Base-by-base conservation (phyloP, 257 asterid species). In the Verbena officinalis region DNA sequence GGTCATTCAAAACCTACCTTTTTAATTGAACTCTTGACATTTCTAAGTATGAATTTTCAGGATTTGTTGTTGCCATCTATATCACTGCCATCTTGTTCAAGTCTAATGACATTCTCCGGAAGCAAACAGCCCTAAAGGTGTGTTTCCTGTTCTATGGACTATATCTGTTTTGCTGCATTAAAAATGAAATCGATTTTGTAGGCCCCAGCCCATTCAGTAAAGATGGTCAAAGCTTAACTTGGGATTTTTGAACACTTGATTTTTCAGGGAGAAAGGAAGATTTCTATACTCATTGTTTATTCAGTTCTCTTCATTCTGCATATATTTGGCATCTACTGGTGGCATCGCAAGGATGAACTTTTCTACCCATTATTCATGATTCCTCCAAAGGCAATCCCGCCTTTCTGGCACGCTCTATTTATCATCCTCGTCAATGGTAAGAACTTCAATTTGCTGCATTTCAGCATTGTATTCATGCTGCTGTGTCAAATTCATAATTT, bases 71-170 rank as follows among this genome's bases (percentile, higher is more conserved):
- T 67, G 77, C 89, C 52, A 81, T 87, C 59, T 89, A 87, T 81
- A 74, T 83, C 58, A 83, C 84, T 64, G 91, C 84, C 22, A 60
- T 83, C 84, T 68, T 89, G 87, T 80, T 86, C 76, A 86, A 86
- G 80, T 89, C 94, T 30, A 87, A 89, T 68, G 94, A 86, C 75
- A 84, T 89, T 72, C 80, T 89, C 36, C 81, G 84, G 83, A 89
- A 84, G 78, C 97, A 86, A 77, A 86, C 97, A 62, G 89, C 97
- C 70, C 79, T 89, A 34, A 89, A 89, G 97, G 97, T 89, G 59
- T 9, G 44, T 12, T 53, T 45, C 45, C 7, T 2, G 5, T 67
- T 68, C 21, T 42, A 36, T 64, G 59, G 57, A 27, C 34, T 51
- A 36, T 42, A 14, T 53, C 27, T 27, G 40, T 63, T 70, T 24